Evolutionary conservation across 768 basidiomycete species (phyloP).

Genomic region (Coprinopsis sp.): DNA sequence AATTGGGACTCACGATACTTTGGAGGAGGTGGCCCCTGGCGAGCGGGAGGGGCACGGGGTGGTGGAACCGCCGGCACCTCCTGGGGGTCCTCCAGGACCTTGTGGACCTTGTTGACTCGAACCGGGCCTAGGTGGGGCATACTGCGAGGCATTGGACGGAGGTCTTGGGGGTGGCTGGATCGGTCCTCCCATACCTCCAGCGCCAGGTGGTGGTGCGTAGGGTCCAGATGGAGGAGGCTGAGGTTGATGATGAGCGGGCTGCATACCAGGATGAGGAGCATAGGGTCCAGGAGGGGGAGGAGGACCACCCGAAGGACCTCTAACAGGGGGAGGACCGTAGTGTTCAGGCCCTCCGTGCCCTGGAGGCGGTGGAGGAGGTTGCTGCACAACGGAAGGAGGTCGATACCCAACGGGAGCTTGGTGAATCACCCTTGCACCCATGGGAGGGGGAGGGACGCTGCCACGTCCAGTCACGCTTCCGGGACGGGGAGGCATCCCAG

Average conservation of each 20-base stretch:
- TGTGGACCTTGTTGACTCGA: constrained; percentile 23
- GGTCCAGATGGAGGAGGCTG: constrained; percentile 20
- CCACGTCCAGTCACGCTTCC: constrained; percentile 52
- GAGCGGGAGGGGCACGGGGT: constrained; percentile 16
- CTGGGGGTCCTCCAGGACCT: constrained; percentile 27
- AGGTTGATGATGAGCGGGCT: no score
- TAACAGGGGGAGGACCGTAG: no score
- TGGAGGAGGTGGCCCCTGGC: constrained; percentile 25
- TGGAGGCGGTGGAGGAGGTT: no score
- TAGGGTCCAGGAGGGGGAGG: constrained; percentile 30
- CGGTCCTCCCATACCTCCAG: constrained; percentile 11
- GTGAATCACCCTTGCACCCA: no score
- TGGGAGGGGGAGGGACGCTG: no score
- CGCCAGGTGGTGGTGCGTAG: constrained; percentile 13
- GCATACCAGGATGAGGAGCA: no score
- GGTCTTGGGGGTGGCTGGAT: background rate
- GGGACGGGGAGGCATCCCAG: constrained; percentile 62
- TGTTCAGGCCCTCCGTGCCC: no score
- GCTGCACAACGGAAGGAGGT: no score
- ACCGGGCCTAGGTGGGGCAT: no score
- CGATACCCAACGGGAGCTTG: no score
- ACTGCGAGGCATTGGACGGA: no score
- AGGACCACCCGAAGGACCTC: constrained; percentile 39
- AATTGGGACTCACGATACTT: constrained; percentile 40
- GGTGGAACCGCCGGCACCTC: constrained; percentile 19